Evolutionary conservation across 2,329 filamentous ascomycete species (phyloP), one percentile per base, ranked within the genome.

Genomic region (Xylariaceae sp.): DNA sequence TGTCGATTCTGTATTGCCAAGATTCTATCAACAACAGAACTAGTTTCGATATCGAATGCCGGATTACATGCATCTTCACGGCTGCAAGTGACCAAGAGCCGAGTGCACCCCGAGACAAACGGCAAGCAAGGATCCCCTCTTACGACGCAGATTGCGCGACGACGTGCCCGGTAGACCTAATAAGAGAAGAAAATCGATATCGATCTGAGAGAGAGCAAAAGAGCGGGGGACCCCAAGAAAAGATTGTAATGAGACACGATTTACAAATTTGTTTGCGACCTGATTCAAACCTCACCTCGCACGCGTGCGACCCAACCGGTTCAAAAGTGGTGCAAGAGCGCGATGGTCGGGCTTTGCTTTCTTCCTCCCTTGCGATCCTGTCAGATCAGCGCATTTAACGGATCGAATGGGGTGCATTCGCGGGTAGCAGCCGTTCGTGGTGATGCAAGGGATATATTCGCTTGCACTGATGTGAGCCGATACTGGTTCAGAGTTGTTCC

Each of bases 241-340:
- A 56, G 49, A 62, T 47, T 30, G 47, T 50, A 56, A 35, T 34
- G 55, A 57, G 23, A 53, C 55, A 61, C 53, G 2, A 57, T 39
- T 15, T 45, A 44, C 42, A 44, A 52, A 51, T 60, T 30, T 30
- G 58, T 57, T 60, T 59, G 58, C 55, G 58, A 60, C 23, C 15
- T 45, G 56, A 51, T 51, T 35, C 54, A 55, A 63, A 52, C 23
- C 58, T 65, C 59, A 57, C 58, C 60, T 66, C 48, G 55, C 63
- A 66, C 65, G 53, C 52, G 67, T 69, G 52, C 60, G 10, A 69
- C 66, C 57, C 59, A 60, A 59, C 50, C 48, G 53, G 56, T 17
- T 48, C 39, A 49, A 60, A 51, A 42, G 53, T 51, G 56, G 51
- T 42, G 55, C 57, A 52, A 52, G 44, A 56, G 37, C 52, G 5